A percentile compares a stretch with the other conserved stretches of the same genome.
phyloP scores from a whole-genome alignment of 805 yeast species.

The Candida ponderosae region DNA sequence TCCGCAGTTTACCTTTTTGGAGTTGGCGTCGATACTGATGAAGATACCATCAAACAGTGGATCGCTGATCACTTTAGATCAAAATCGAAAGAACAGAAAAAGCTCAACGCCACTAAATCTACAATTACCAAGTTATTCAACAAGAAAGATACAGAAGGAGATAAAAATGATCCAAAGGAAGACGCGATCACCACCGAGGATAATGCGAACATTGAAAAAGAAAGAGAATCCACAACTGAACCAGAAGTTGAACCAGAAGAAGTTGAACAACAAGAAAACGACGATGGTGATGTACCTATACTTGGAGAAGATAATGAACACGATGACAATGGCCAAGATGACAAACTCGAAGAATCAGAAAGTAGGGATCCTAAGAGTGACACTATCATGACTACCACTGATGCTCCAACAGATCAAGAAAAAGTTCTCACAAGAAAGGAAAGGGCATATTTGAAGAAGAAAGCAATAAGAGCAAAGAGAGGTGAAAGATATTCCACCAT shows the following conservation, averaged over 20 bases:
- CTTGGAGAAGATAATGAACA: too few relatives aligned
- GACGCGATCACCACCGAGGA: too few relatives aligned
- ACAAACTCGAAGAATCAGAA: too few relatives aligned
- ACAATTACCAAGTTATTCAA: too few relatives aligned
- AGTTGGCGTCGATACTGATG: constrained; percentile 6
- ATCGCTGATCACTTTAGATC: not conserved
- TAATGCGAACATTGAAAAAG: not conserved
- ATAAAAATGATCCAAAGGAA: not conserved
- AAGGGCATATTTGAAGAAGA: not conserved
- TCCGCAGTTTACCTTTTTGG: constrained; percentile 7
- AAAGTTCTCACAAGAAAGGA: too few relatives aligned
- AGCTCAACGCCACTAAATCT: too few relatives aligned
- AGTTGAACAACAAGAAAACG: not conserved
- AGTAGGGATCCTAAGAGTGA: too few relatives aligned
- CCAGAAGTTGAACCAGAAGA: not conserved
- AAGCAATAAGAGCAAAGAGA: not conserved
- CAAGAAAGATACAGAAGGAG: too few relatives aligned
- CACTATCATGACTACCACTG: too few relatives aligned
- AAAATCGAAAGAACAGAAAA: too few relatives aligned
- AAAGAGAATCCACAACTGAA: not conserved
- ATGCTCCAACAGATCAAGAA: too few relatives aligned
- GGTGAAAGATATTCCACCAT: constrained; percentile 1
- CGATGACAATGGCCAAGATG: too few relatives aligned
- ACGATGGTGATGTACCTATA: not conserved
- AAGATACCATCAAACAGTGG: constrained; percentile 10